Evolutionary conservation across 805 yeast species (phyloP), one percentile per base, ranked within the genome.

Genomic region (Sugiyamaella smithiae): DNA sequence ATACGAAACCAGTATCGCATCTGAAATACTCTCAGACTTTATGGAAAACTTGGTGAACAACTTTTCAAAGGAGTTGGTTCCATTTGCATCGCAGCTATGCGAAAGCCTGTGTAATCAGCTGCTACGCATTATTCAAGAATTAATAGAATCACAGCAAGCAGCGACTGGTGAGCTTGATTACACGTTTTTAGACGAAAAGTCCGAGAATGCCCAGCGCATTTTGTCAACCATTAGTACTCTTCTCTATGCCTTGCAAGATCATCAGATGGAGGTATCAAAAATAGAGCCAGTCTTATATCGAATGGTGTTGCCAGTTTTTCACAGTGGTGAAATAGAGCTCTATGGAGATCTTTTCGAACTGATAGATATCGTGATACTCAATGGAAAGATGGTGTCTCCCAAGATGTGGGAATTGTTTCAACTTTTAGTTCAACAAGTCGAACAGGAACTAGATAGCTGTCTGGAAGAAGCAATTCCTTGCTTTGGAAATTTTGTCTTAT

Each of bases 41-140:
- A 87, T 91, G 84, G 97, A 90, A 70, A 96, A 88, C 59, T 82
- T 93, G 62, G 97, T 93, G 24, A 96, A 88, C 60, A 79, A 77
- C 50, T 93, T 84, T 66, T 76, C 95, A 3, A 85, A 82, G 54
- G 93, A 90, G 67, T 73, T 91, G 57, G 91, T 88, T 53, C 97
- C 98, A n/a, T 90, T 85, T 65, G 91, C 95, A 31, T 71, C 78
- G 16, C 82, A 83, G 49, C 67, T 85, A 45, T 78, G 78, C 64
- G 67, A 54, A 17, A 66, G 67, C 47, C 56, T 71, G 55, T 82
- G 82, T n/a, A 78, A 79, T 40, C 96, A 90, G 61, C 87, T 89
- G 58, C 59, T 85, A 56, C 73, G 75, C 53, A 63, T 63, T 11
- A 69, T 72, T 32, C 61, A 64, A 20, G 72, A 67, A 5, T 52